Evolutionary conservation across 2,329 filamentous ascomycete genomes (phyloP).

Genomic region (Colletotrichum tamarilloi): DNA sequence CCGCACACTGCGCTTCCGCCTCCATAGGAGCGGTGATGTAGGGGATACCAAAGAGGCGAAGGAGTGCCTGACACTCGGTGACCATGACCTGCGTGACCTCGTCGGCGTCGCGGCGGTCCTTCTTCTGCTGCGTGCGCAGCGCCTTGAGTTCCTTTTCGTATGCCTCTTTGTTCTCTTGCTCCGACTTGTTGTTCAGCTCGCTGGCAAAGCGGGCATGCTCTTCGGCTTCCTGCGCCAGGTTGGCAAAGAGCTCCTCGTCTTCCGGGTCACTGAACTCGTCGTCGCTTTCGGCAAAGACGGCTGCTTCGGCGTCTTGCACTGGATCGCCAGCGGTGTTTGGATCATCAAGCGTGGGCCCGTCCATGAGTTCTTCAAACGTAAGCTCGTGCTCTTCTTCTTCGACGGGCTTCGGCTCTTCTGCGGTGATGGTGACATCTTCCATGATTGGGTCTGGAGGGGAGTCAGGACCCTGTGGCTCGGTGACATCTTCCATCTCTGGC

Average conservation of each 20-base stretch:
- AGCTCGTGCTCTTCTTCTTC: constrained; percentile 23
- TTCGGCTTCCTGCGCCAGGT: constrained; percentile 89
- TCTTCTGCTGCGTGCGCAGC: constrained; percentile 93
- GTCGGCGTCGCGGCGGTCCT: constrained; percentile 93
- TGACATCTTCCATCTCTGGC: constrained; percentile 50
- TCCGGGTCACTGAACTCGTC: constrained; percentile 86
- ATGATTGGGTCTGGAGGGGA: constrained; percentile 30
- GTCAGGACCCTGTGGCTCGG: constrained; percentile 11
- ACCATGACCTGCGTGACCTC: constrained; percentile 98
- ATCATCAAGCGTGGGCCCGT: constrained; percentile 36
- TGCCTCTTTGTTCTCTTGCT: constrained; percentile 76
- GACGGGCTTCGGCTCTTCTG: constrained; percentile 2
- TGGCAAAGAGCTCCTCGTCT: constrained; percentile 87
- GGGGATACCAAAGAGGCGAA: constrained; percentile 90
- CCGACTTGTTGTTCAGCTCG: constrained; percentile 81
- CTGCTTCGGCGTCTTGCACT: constrained; percentile 49
- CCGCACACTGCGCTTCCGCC: constrained; percentile 96
- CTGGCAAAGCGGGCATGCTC: constrained; percentile 95
- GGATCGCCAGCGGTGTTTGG: constrained; percentile 25
- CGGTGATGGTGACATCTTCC: constrained; percentile 2
- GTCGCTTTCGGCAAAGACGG: constrained; percentile 68
- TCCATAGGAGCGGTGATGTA: constrained; percentile 99
- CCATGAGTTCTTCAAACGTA: constrained; percentile 38
- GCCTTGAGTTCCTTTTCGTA: constrained; percentile 91
- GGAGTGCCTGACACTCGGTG: constrained; percentile 90